These are phyloP conservation scores for Psidium friedrichsthalianum DNA, from an alignment of 345 rosid species.

Conservation along the genomic window DNA sequence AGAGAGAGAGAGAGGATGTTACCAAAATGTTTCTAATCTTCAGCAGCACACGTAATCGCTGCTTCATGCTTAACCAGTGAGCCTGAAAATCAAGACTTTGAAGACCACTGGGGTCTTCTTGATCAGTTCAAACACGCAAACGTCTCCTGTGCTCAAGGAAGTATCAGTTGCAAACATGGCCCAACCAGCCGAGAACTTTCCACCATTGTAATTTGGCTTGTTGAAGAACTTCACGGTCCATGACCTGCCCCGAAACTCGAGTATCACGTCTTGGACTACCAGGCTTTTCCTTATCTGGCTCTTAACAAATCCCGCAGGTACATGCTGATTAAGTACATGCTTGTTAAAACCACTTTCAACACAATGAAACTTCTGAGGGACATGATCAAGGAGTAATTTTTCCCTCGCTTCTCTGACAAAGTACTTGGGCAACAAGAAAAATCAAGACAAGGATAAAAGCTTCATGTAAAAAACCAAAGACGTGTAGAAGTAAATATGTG, in stretches of 20 bases:
- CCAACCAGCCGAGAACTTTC: neutral
- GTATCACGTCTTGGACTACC: neutral
- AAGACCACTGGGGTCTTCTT: neutral
- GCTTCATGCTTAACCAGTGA: neutral
- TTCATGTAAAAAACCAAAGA: neutral
- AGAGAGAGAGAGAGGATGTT: neutral
- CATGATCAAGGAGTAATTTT: neutral
- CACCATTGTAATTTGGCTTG: neutral
- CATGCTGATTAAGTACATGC: neutral
- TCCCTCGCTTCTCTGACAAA: neutral
- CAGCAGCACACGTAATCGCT: neutral
- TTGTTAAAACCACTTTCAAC: neutral
- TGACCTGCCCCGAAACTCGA: neutral
- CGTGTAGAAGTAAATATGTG: neutral
- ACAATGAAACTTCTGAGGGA: neutral
- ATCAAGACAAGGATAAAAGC: neutral
- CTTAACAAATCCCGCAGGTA: neutral
- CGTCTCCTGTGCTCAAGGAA: slow-evolving; percentile 1
- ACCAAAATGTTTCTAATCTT: neutral
- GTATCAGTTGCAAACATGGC: neutral
- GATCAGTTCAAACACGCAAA: slow-evolving; percentile 9
- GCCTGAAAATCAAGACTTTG: neutral
- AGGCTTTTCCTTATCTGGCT: neutral
- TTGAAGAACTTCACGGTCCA: neutral
- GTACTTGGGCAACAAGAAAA: neutral